Evolutionary conservation across 306 rosid genomes (phyloP), one percentile per base, ranked within the genome.

Genomic region (Rosa multiflora): DNA sequence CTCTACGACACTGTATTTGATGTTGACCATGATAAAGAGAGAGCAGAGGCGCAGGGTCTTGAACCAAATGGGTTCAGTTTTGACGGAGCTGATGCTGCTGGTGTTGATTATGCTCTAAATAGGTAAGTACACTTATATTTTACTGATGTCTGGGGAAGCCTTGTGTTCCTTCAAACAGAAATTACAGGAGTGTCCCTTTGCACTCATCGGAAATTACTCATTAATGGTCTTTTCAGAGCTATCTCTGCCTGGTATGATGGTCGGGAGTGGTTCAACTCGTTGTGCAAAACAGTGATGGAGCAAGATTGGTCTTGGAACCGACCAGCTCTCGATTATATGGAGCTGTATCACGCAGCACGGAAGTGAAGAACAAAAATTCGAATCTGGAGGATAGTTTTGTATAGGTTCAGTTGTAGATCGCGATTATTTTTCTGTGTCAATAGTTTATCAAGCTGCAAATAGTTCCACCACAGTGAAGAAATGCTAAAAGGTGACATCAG

Each of bases 241-340:
- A 90, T 96, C 80, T 83, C 96, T 1, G 88, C 93, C 0, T 96
- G 99, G 99, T 96, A 88, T 46, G 85, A 85, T 0, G 79, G 86
- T 52, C 97, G 96, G 73, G 92, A 85, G 72, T 93, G 97, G 99
- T 96, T 93, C 71, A 86, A 90, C 85, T 59, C 70, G 11, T 81
- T 93, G 78, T 96, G 99, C 93, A 91, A 96, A 87, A 87, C 73
- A 26, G 97, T 90, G 82, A 96, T 93, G 99, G 94, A 93, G 89
- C 99, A 91, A 89, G 97, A 96, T 78, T 96, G 99, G 99, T 96
- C 99, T 81, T 96, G 99, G 99, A 93, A 96, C 72, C 89, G 93
- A 23, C 99, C 99, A 43, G 96, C 99, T 44, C 98, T 96, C 4
- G 98, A 91, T 67, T 96, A 96, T 81, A 70, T 93, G 91, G 98